Percentiles rank a stretch among this genome's conserved stretches.
phyloP scores from a whole-genome alignment of 306 rosid species.

The Quercus variabilis region DNA sequence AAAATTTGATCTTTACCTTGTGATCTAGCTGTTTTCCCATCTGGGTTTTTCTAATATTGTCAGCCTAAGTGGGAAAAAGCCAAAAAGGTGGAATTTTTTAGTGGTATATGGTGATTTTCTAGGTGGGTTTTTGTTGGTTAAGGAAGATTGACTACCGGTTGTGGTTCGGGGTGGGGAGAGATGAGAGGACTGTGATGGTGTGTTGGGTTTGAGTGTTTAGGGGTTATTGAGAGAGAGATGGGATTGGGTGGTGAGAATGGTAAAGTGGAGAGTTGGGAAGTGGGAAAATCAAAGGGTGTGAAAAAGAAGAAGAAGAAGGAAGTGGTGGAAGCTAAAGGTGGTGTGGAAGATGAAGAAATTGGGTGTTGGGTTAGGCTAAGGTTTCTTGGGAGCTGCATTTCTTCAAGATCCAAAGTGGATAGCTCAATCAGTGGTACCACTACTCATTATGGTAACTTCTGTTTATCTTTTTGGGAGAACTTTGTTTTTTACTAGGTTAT shows the following conservation, averaged over 20 bases:
- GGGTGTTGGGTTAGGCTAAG: conserved; percentile 87
- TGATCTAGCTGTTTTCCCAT: conserved; percentile 38
- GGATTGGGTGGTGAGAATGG: conserved; percentile 76
- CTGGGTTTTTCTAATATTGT: conserved; percentile 18
- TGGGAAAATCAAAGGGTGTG: conserved; percentile 57
- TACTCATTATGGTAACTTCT: conserved; percentile 69
- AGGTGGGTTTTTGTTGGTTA: conserved; percentile 19
- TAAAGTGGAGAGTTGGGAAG: conserved; percentile 71
- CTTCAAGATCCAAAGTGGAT: conserved; percentile 99
- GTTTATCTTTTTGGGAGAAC: not conserved
- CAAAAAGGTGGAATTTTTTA: conserved; percentile 34
- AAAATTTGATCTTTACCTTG: conserved; percentile 35
- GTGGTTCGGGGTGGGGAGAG: conserved; percentile 34
- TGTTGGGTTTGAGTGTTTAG: conserved; percentile 48
- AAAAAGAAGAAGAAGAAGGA: conserved; percentile 55
- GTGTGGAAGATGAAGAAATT: conserved; percentile 46
- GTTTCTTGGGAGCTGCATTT: conserved; percentile 88
- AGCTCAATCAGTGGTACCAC: conserved; percentile 79
- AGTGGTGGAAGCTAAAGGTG: conserved; percentile 11
- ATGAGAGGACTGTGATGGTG: conserved; percentile 39
- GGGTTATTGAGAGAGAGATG: conserved; percentile 44
- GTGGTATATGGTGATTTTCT: conserved; percentile 13
- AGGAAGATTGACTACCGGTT: conserved; percentile 15
- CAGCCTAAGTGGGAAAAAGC: conserved; percentile 4
- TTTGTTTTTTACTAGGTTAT: not conserved